These are phyloP conservation scores for Fusarium chuoi DNA, from an alignment of 2,329 filamentous ascomycete species.

Conservation along the genomic window DNA sequence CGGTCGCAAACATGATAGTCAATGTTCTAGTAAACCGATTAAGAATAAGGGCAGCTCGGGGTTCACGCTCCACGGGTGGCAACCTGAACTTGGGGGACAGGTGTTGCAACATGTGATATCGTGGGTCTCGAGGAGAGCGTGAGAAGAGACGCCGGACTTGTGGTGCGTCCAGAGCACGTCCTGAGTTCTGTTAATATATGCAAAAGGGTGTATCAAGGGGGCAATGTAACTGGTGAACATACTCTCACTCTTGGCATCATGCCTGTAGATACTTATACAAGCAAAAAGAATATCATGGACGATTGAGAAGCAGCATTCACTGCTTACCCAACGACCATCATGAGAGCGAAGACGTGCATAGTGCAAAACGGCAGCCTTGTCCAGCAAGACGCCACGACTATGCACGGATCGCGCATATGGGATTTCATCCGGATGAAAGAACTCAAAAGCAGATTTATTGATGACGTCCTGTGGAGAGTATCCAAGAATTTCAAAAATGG, in stretches of 20 bases:
- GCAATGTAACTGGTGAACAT: constrained; percentile 51
- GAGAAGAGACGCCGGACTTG: constrained; percentile 83
- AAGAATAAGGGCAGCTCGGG: constrained; percentile 83
- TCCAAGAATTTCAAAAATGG: constrained; percentile 83
- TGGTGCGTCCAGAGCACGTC: constrained; percentile 80
- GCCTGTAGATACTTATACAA: constrained; percentile 81
- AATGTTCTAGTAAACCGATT: constrained; percentile 87
- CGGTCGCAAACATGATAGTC: constrained; percentile 87
- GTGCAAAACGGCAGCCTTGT: constrained; percentile 85
- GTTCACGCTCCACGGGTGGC: constrained; percentile 75
- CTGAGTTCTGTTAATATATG: constrained; percentile 55
- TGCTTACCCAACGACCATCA: constrained; percentile 77
- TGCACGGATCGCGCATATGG: constrained; percentile 79
- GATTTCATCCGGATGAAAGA: constrained; percentile 85
- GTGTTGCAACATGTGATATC: constrained; percentile 90
- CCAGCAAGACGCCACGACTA: constrained; percentile 76
- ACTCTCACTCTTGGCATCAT: constrained; percentile 78
- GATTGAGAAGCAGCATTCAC: constrained; percentile 89
- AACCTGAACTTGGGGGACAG: constrained; percentile 82
- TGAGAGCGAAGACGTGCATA: constrained; percentile 79
- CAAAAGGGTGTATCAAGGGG: background rate
- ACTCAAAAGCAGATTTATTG: constrained; percentile 83
- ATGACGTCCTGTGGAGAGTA: constrained; percentile 80
- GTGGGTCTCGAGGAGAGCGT: constrained; percentile 82
- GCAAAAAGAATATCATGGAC: constrained; percentile 90